Evolutionary conservation across 148 eudicot species (phyloP), one percentile per base, ranked within the genome.

Genomic region (Rhododendron mucronatum): DNA sequence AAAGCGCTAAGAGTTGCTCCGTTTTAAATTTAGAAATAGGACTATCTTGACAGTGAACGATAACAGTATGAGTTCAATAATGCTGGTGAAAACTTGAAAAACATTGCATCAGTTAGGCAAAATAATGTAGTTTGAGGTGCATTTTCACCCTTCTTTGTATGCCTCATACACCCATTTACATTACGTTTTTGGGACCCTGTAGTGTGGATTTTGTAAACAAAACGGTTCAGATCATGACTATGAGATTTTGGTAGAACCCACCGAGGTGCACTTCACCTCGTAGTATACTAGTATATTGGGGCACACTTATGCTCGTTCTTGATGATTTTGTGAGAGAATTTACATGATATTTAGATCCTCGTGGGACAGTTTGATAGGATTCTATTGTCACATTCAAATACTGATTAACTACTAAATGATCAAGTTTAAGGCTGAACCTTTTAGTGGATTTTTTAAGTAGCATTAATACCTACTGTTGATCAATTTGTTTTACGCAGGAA

Each of bases 401-500:
- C 9, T 26, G 1, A 37, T 76, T 39, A 7, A 41, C 74, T 41
- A 15, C 44, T 2, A 14, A 39, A 21, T 41, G 21, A 76, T 5
- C 28, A 76, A 76, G 80, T 76, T 76, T 14, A 74, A 74, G 78
- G 10, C 18, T 37, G 45, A 74, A 74, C 23, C 45, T 37, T 74
- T 3, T 1, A 51, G 57, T 74, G 78, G 45, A 39, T 12, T 15
- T 14, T 33, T 37, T 73, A 74, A 15, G 6, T 16, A 39, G 79
- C n/a, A 75, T 75, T 39, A 48, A 75, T 35, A 0, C 50, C 44
- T 16, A 14, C 81, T 41, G 10, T 80, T 51, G 51, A 23, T 37
- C 69, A 33, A 45, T 79, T 30, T 23, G 63, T 45, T 1, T 37
- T 47, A 30, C 88, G 83, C 94, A 97, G 99, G 91, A 93, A 89